phyloP scores from a whole-genome alignment of 495 filamentous ascomycete genomes.

The Elasticomyces elasticus region DNA sequence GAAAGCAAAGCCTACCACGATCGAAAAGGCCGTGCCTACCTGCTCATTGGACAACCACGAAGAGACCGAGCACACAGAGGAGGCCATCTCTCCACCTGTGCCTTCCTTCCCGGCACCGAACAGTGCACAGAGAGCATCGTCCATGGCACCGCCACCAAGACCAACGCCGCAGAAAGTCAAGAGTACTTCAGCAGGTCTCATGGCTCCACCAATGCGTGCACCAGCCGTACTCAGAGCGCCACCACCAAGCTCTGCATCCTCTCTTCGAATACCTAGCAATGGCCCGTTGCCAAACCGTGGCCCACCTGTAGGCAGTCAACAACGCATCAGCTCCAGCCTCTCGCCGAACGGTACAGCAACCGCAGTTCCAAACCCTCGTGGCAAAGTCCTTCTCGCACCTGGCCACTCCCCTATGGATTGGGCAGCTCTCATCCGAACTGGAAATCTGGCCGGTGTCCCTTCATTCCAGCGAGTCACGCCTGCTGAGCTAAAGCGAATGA shows the following conservation, averaged over 20 bases:
- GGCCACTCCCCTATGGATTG: conserved; percentile 93
- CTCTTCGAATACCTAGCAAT: conserved; percentile 34
- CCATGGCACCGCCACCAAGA: conserved; percentile 17
- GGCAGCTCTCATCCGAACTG: conserved; percentile 58
- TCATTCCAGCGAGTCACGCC: conserved; percentile 60
- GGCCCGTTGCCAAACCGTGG: conserved; percentile 36
- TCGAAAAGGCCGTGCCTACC: conserved; percentile 22
- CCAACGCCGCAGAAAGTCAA: not conserved
- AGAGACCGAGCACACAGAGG: conserved; percentile 13
- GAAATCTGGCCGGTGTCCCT: conserved; percentile 50
- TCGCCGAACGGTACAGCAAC: conserved; percentile 11
- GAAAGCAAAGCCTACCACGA: conserved; percentile 30
- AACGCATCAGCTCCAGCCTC: conserved; percentile 22
- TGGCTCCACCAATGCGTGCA: conserved; percentile 13
- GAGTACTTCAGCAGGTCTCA: not conserved
- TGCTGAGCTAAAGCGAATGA: conserved; percentile 60
- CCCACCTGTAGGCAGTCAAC: conserved; percentile 27
- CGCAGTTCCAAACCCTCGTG: conserved; percentile 27
- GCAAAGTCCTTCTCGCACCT: conserved; percentile 64
- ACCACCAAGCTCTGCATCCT: conserved; percentile 26
- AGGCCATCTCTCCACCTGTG: too few relatives aligned
- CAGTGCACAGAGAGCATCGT: conserved; percentile 26
- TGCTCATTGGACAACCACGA: conserved; percentile 28
- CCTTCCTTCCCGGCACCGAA: conserved; percentile 28
- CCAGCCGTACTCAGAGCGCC: not conserved